Conservation (phyloP, 129 eudicot genomes). For the Escallonia rubra region DNA sequence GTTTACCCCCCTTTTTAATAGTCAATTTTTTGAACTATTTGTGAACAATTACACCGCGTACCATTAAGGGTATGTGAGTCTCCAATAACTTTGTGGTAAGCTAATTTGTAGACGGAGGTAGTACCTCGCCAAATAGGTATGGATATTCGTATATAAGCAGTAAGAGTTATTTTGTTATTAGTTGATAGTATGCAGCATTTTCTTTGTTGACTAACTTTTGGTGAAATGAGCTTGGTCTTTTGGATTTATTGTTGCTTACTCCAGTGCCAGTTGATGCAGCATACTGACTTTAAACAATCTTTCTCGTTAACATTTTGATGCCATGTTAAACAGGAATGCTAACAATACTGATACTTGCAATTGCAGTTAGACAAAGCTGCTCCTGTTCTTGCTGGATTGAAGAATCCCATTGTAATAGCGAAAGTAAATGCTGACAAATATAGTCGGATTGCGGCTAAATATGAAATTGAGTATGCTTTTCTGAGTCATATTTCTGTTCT, state of each 20-base stretch:
- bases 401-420: slow-evolving; percentile 79
- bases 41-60: too few relatives aligned
- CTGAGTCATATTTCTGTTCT: slow-evolving; percentile 10
- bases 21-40: too few relatives aligned
- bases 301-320: background rate
- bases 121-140: too few relatives aligned
- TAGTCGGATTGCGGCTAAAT: slow-evolving; percentile 60
- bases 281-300: background rate
- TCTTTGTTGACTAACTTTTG: background rate
- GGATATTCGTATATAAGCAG: too few relatives aligned
- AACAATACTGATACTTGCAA: slow-evolving; percentile 22
- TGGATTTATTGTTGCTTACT: background rate
- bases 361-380: slow-evolving; percentile 96
- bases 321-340: slow-evolving; percentile 17
- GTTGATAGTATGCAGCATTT: too few relatives aligned
- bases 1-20: too few relatives aligned
- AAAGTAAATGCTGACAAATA: slow-evolving; percentile 92
- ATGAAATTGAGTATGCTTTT: slow-evolving; percentile 76
- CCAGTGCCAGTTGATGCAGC: background rate
- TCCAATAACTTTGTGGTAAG: too few relatives aligned
- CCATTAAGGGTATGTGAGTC: too few relatives aligned
- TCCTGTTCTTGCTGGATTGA: slow-evolving; percentile 68
- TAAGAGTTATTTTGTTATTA: too few relatives aligned
- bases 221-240: background rate
- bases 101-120: too few relatives aligned